Evolutionary conservation across 176 grass and related monocot genomes (phyloP).

Genomic region (Zizania latifolia): DNA sequence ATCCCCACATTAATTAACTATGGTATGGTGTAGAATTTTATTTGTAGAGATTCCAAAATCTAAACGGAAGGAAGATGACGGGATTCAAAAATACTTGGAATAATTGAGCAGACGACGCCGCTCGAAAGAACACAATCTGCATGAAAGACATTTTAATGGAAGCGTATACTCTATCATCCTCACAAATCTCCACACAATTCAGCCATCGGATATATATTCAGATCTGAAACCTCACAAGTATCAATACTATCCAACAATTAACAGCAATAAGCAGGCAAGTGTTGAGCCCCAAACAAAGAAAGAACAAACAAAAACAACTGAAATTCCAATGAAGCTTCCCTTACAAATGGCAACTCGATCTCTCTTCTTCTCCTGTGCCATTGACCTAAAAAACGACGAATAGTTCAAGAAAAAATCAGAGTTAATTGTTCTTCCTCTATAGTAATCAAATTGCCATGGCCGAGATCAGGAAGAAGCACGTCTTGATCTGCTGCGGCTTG

Average conservation of each 20-base stretch:
- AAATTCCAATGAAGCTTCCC: constrained; percentile 28
- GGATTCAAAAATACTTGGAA: too few relatives aligned
- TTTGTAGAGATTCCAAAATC: too few relatives aligned
- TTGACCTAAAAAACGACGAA: not conserved
- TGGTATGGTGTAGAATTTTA: too few relatives aligned
- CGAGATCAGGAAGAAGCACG: constrained; percentile 21
- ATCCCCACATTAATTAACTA: too few relatives aligned
- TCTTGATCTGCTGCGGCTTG: constrained; percentile 36
- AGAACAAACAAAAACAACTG: constrained; percentile 19
- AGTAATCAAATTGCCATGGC: not conserved
- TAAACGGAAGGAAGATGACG: too few relatives aligned
- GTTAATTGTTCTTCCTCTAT: not conserved
- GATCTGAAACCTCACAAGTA: not conserved
- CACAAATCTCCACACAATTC: not conserved
- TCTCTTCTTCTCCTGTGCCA: not conserved
- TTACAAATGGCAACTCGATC: constrained; percentile 28
- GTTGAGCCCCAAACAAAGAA: not conserved
- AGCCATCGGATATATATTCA: not conserved
- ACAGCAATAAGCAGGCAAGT: not conserved
- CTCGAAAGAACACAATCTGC: too few relatives aligned
- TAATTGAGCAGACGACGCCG: too few relatives aligned
- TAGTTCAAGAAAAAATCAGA: not conserved
- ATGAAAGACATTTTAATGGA: too few relatives aligned
- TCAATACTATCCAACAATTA: not conserved
- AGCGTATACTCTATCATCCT: too few relatives aligned